A percentile compares a stretch with the other conserved stretches of the same genome.
phyloP scores from a whole-genome alignment of 2,329 filamentous ascomycete species.

The Penicillium aurantiogriseum region DNA sequence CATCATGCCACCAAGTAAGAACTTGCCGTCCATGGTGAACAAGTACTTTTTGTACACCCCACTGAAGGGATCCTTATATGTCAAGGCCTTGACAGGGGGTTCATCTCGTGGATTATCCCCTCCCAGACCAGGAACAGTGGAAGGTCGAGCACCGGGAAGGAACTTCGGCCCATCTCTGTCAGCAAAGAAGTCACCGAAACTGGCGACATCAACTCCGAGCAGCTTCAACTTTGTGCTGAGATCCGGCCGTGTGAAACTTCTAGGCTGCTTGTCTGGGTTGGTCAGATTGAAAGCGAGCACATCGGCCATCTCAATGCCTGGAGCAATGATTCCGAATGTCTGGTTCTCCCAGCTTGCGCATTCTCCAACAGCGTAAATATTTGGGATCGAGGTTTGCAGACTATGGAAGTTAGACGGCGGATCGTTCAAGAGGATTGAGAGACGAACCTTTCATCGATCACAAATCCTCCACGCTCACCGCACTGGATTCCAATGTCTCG shows the following conservation, averaged over 20 bases:
- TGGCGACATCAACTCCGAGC: conserved; percentile 85
- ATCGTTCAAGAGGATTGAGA: neutral
- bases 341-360: conserved; percentile 87
- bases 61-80: conserved; percentile 84
- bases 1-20: conserved; percentile 94
- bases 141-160: conserved; percentile 59
- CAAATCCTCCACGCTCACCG: conserved; percentile 68
- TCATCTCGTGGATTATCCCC: conserved; percentile 45
- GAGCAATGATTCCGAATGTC: conserved; percentile 84
- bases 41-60: conserved; percentile 93
- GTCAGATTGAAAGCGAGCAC: conserved; percentile 89
- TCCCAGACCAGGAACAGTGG: conserved; percentile 41
- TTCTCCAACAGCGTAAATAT: conserved; percentile 85
- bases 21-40: conserved; percentile 86
- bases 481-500: conserved; percentile 67
- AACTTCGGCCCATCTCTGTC: conserved; percentile 78
- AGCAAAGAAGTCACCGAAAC: conserved; percentile 91
- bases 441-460: conserved; percentile 50
- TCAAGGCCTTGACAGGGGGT: conserved; percentile 73
- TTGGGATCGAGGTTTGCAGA: conserved; percentile 66
- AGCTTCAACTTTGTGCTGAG: conserved; percentile 90
- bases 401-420: conserved; percentile 16
- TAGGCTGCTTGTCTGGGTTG: conserved; percentile 67
- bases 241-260: conserved; percentile 76
- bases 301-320: conserved; percentile 89